Conservation (phyloP, 2,329 filamentous ascomycete species). For the Curvularia eragrostidis region DNA sequence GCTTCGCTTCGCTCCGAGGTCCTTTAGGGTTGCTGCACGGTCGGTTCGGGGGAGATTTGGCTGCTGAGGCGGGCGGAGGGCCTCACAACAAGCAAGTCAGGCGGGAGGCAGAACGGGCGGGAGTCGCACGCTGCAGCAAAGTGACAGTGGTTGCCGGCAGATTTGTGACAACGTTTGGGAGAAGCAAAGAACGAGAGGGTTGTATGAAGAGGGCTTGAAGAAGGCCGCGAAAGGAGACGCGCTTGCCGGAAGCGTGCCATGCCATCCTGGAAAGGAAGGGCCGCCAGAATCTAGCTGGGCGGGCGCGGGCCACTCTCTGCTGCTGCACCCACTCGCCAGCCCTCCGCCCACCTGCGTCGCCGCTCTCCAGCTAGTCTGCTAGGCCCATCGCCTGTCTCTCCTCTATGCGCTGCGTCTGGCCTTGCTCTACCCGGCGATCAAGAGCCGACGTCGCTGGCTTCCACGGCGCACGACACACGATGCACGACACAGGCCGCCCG, state of each 20-base stretch:
- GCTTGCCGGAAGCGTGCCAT: conserved; percentile 22
- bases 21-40: conserved; percentile 38
- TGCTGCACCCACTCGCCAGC: conserved; percentile 19
- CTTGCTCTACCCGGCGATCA: neutral
- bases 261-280: conserved; percentile 25
- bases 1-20: conserved; percentile 42
- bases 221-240: conserved; percentile 32
- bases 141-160: conserved; percentile 24
- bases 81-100: conserved; percentile 26
- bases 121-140: conserved; percentile 36
- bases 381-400: neutral
- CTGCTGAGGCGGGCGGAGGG: conserved; percentile 1
- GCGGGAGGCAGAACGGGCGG: conserved; percentile 11
- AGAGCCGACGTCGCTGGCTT: neutral
- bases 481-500: neutral
- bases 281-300: conserved; percentile 25
- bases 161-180: conserved; percentile 18
- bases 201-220: conserved; percentile 22
- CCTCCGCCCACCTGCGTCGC: conserved; percentile 16
- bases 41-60: conserved; percentile 24
- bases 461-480: neutral
- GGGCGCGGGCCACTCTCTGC: conserved; percentile 21
- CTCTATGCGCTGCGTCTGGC: neutral
- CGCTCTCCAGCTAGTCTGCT: neutral
- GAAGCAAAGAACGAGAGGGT: conserved; percentile 22